These are phyloP conservation scores for Evernia prunastri DNA, from an alignment of 495 filamentous ascomycete species.

Conservation along the genomic window DNA sequence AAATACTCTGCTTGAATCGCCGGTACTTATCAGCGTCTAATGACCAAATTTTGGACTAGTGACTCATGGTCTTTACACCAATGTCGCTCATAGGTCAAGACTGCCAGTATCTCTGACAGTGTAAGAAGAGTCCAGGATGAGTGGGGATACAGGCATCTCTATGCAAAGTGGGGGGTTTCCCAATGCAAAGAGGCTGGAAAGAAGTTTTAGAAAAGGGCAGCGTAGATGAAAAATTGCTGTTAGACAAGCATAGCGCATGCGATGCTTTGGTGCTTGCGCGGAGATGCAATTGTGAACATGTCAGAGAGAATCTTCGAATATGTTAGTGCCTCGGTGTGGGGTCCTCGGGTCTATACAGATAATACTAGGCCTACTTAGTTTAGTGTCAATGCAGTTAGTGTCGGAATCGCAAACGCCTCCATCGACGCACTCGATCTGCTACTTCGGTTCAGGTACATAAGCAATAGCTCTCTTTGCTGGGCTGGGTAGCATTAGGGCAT, in stretches of 20 bases:
- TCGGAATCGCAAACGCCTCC: background rate
- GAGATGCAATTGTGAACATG: no score
- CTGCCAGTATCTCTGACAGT: background rate
- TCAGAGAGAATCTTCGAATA: no score
- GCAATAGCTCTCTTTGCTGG: slow-evolving; percentile 1
- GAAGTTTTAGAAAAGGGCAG: background rate
- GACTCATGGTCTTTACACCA: background rate
- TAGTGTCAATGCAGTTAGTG: background rate
- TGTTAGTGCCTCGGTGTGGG: no score
- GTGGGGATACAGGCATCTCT: background rate
- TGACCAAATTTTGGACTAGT: background rate
- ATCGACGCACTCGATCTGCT: slow-evolving; percentile 5
- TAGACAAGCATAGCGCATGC: no score
- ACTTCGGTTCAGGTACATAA: background rate
- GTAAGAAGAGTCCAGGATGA: background rate
- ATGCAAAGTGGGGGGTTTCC: background rate
- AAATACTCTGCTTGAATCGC: background rate
- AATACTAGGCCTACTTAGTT: background rate
- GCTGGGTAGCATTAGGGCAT: background rate
- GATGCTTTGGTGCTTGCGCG: no score
- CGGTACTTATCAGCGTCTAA: background rate
- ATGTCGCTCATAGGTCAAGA: background rate
- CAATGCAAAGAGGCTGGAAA: background rate
- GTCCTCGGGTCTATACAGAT: background rate
- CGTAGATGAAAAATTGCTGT: no score